phyloP scores from a whole-genome alignment of 225 moss, liverwort and hornwort species.

The Marchantia paleacea region DNA sequence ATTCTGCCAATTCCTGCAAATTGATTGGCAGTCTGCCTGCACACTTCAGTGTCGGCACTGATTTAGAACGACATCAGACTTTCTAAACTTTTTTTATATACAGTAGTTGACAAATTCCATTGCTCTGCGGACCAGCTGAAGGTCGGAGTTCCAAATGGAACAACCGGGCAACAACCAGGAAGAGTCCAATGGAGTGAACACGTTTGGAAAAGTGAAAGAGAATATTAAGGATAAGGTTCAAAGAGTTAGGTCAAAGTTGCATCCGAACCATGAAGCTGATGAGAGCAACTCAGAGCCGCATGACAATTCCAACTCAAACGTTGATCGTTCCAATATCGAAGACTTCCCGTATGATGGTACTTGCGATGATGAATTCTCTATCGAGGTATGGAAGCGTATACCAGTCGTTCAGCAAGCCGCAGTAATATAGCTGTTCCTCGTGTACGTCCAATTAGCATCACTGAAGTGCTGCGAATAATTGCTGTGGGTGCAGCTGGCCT shows the following conservation, averaged over 20 bases:
- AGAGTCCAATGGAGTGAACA: constrained; percentile 1
- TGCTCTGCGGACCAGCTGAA: constrained; percentile 5
- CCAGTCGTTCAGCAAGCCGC: too few relatives aligned
- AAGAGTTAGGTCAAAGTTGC: constrained; percentile 21
- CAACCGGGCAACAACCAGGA: constrained; percentile 22
- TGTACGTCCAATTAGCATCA: not conserved
- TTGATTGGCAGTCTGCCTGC: not conserved
- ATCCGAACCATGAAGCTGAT: constrained; percentile 10
- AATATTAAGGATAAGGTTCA: constrained; percentile 25
- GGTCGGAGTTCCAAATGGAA: constrained; percentile 26
- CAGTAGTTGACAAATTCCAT: not conserved
- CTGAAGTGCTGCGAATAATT: not conserved
- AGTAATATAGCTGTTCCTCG: too few relatives aligned
- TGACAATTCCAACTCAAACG: not conserved
- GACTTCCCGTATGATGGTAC: constrained; percentile 37
- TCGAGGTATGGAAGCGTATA: constrained; percentile 26
- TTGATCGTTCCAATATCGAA: constrained; percentile 23
- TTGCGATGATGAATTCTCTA: constrained; percentile 32
- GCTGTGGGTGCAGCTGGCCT: constrained; percentile 25
- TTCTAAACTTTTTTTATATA: not conserved
- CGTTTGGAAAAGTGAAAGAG: constrained; percentile 17
- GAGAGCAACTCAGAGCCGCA: not conserved
- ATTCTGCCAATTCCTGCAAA: not conserved
- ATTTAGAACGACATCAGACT: not conserved
- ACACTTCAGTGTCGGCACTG: not conserved